Evolutionary conservation across 1,284 basidiomycete species (phyloP).

Genomic region (Ceratobasidium papillatum): DNA sequence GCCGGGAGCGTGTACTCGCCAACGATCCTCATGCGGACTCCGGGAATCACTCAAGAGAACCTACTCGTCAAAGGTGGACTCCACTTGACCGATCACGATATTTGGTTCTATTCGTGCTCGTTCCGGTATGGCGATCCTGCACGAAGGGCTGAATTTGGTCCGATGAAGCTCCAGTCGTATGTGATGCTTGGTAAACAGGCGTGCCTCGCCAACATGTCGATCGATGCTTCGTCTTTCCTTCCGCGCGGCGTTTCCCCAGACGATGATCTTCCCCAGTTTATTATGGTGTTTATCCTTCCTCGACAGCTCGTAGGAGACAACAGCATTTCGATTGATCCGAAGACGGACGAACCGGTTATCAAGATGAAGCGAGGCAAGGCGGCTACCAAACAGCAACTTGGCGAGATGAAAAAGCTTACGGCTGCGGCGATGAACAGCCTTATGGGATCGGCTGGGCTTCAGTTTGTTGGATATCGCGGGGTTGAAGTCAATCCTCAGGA

Average conservation of each 20-base stretch:
- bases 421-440: conserved; percentile 16
- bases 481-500: background rate
- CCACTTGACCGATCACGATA: conserved; percentile 46
- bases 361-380: background rate
- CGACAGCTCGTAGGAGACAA: conserved; percentile 11
- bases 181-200: conserved; percentile 8
- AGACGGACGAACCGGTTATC: background rate
- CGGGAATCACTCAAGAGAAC: background rate
- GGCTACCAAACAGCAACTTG: background rate
- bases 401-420: conserved; percentile 24
- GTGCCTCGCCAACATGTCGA: conserved; percentile 44
- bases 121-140: conserved; percentile 44
- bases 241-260: conserved; percentile 39
- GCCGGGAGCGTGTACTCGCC: conserved; percentile 46
- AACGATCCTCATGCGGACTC: conserved; percentile 45
- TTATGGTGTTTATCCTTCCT: conserved; percentile 45
- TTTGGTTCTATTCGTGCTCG: conserved; percentile 39
- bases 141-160: conserved; percentile 33
- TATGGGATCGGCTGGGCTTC: background rate
- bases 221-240: conserved; percentile 47
- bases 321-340: conserved; percentile 6
- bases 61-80: conserved; percentile 19
- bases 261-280: conserved; percentile 42
- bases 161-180: conserved; percentile 46
- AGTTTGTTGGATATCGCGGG: conserved; percentile 16